These are phyloP conservation scores for Solanum peruvianum DNA, from an alignment of 257 asterid genomes.

Conservation along the genomic window DNA sequence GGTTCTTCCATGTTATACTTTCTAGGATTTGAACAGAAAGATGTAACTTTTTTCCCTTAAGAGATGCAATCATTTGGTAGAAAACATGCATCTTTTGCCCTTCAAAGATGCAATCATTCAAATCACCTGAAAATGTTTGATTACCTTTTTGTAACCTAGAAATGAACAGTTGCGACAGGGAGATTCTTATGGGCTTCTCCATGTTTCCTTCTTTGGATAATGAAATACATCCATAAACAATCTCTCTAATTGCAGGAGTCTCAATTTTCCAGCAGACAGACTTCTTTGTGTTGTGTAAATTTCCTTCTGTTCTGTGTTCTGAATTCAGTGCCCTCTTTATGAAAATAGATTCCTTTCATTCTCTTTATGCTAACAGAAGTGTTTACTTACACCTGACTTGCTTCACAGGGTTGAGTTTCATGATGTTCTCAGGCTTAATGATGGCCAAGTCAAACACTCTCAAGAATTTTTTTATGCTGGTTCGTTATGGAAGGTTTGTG, in stretches of 20 bases:
- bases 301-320: not conserved
- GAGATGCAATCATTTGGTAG: not conserved
- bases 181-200: not conserved
- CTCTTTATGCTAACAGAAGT: not conserved
- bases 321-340: not conserved
- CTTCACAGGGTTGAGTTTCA: slow-evolving; percentile 80
- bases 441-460: slow-evolving; percentile 95
- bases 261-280: not conserved
- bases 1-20: not conserved
- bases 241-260: not conserved
- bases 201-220: not conserved
- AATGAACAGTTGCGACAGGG: not conserved
- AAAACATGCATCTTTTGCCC: not conserved
- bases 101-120: not conserved
- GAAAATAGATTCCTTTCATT: not conserved
- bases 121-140: not conserved
- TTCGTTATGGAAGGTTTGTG: slow-evolving; percentile 86
- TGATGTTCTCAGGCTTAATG: slow-evolving; percentile 79
- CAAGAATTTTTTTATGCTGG: slow-evolving; percentile 93
- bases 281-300: not conserved
- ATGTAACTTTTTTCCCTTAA: not conserved
- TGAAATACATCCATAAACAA: not conserved
- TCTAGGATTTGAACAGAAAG: not conserved
- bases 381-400: not conserved
- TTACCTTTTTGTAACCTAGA: not conserved